phyloP scores from a whole-genome alignment of 1,139 yeast genomes.

The Hemisphaericaspora xylanilytica region DNA sequence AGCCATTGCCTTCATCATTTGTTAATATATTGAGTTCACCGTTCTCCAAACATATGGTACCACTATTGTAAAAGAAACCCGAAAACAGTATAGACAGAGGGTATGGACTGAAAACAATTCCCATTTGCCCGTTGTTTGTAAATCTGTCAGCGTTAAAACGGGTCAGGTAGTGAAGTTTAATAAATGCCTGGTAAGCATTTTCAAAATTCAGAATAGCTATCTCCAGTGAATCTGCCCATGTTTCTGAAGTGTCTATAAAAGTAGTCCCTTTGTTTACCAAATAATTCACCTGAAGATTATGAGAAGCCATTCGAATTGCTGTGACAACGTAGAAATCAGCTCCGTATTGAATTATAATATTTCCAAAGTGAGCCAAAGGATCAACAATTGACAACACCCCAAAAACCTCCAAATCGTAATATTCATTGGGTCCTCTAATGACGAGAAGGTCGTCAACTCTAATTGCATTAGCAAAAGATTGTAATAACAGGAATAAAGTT shows the following conservation, averaged over 20 bases:
- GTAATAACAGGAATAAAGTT: not conserved
- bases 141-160: too few species aligned
- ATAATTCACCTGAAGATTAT: not conserved
- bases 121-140: not conserved
- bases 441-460: not conserved
- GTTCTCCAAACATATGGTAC: not conserved
- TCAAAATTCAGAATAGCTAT: too few species aligned
- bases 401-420: not conserved
- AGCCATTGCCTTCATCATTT: not conserved
- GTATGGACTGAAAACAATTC: not conserved
- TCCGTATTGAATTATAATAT: not conserved
- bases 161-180: too few species aligned
- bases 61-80: not conserved
- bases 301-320: not conserved
- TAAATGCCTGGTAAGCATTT: not conserved
- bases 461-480: not conserved
- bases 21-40: not conserved
- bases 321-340: not conserved
- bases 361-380: not conserved
- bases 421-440: not conserved
- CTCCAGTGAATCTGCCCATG: not conserved
- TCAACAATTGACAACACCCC: not conserved
- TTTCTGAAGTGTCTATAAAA: not conserved
- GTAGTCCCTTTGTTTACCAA: not conserved
- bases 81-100: too few species aligned